Base-by-base conservation (phyloP, 164 flowering plant genomes). In the Hamamelis virginiana region DNA sequence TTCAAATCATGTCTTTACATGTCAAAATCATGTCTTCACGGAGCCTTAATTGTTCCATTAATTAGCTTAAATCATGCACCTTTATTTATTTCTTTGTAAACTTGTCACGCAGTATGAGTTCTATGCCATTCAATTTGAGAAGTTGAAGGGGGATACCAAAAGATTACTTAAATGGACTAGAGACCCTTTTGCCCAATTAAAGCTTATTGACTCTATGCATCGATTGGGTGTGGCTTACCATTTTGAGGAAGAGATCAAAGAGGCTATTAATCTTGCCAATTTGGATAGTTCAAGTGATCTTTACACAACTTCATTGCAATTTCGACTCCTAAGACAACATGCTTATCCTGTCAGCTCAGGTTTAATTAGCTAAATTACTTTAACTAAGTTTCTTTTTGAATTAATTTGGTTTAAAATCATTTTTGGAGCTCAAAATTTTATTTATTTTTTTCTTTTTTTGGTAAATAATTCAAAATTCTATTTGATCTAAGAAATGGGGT, bases 211-310 rank as follows among this genome's bases (percentile, higher is more conserved):
- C 53, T 22, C 47, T 0, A 52, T 71, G 38, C 75, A 76, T 5
- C 14, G 70, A 12, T 38, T 76, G 15, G 79, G 79, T 10, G 60
- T 76, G 51, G 69, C 72, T 1, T 72, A 72, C 63, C 79, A 76
- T 27, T 76, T 76, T 47, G 70, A 64, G 27, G 44, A 65, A 16
- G 75, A 76, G 59, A 76, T 72, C 44, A 53, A 58, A 57, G 70
- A 59, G 43, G 50, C 57, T 44, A 33, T 50, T 50, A 18, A 43
- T 45, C 10, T 14, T 41, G 8, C 21, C 18, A 9, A 26, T 62
- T 9, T 11, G 26, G 28, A 33, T 1, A 15, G 9, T n/a, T 10
- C 22, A 9, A 11, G 13, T 1, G 68, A 59, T 71, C 71, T 76
- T 22, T 23, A 68, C 56, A 50, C 72, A 1, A 65, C 70, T 16